Conservation (phyloP, 169 alveolate species). For the Plasmodium ovale region DNA sequence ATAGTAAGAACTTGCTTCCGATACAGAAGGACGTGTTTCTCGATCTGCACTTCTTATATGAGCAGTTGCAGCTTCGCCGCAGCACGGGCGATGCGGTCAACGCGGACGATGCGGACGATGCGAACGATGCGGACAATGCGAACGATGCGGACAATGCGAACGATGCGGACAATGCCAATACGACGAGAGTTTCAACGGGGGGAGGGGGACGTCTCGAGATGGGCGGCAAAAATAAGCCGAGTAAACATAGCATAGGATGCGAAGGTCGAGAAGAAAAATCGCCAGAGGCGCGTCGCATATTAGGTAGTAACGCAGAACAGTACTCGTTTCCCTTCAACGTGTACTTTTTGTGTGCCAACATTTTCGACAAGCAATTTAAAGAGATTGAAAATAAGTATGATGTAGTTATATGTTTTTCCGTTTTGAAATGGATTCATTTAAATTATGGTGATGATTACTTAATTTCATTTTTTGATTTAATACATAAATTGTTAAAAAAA, state of each 20-base stretch:
- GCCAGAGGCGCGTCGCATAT: not conserved
- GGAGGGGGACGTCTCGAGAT: not conserved
- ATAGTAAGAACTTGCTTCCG: not conserved
- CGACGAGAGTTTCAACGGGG: not conserved
- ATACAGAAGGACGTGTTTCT: constrained; percentile 13
- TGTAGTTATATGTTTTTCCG: constrained; percentile 48
- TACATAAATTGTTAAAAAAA: constrained; percentile 25
- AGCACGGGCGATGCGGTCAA: too few relatives aligned
- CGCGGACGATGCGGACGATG: too few relatives aligned
- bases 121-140: too few relatives aligned
- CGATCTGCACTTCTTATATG: constrained; percentile 24
- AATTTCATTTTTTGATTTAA: constrained; percentile 44
- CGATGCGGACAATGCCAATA: too few relatives aligned
- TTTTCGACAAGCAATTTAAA: constrained; percentile 34
- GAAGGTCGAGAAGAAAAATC: too few relatives aligned
- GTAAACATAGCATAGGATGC: not conserved
- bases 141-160: too few relatives aligned
- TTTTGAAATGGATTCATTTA: constrained; percentile 67
- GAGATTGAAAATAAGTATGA: constrained; percentile 31
- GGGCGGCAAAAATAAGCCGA: not conserved
- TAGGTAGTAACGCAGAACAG: not conserved
- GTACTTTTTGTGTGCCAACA: constrained; percentile 49
- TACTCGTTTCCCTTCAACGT: constrained; percentile 38
- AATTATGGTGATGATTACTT: constrained; percentile 48
- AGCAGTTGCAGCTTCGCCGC: not conserved